These are phyloP conservation scores for Globisporangium paddicum DNA, from an alignment of 352 stramenopile species.

Conservation along the genomic window DNA sequence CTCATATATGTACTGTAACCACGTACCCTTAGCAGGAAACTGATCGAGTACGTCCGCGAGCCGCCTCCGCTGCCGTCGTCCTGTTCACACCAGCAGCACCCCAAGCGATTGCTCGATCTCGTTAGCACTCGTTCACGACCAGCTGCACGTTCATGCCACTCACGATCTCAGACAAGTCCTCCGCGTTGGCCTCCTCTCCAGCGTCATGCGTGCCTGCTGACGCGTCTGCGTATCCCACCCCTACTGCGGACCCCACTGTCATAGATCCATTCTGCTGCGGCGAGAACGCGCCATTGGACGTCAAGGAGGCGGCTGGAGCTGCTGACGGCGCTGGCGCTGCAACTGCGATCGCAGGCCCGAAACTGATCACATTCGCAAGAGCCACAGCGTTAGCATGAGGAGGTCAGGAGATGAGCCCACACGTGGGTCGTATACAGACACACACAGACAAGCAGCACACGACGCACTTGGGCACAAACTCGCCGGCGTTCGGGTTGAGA, in stretches of 20 bases:
- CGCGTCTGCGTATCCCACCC: not conserved
- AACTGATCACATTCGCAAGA: not conserved
- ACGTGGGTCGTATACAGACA: not conserved
- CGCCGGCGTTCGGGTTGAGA: constrained; percentile 81
- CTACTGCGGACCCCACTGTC: not conserved
- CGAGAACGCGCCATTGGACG: not conserved
- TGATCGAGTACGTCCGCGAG: constrained; percentile 54
- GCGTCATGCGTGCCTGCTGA: not conserved
- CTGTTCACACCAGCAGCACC: constrained; percentile 2
- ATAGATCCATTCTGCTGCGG: not conserved
- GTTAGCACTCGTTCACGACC: not conserved
- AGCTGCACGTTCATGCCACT: not conserved
- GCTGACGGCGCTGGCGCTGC: constrained; percentile 28
- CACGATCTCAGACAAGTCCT: not conserved
- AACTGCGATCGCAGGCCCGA: not conserved
- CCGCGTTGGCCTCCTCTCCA: not conserved
- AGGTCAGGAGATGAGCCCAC: not conserved
- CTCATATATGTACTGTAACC: not conserved
- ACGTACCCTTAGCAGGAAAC: constrained; percentile 50
- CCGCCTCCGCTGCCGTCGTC: constrained; percentile 8
- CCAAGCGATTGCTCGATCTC: not conserved
- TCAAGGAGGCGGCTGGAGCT: not conserved
- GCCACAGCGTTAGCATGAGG: not conserved
- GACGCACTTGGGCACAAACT: constrained; percentile 70
- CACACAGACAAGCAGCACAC: not conserved